phyloP scores from a whole-genome alignment of 169 alveolate species.

The Plasmodium yoelii region DNA sequence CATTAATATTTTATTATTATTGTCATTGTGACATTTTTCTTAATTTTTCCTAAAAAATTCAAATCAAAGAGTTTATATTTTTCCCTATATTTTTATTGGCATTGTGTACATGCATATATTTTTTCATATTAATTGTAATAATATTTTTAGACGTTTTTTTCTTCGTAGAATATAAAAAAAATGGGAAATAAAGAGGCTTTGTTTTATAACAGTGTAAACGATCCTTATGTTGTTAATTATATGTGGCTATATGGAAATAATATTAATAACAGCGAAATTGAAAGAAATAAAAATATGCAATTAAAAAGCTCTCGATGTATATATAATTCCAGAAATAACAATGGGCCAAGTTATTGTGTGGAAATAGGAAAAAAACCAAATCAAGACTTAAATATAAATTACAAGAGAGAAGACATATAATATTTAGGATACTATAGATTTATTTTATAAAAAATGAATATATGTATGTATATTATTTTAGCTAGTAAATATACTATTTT shows the following conservation, averaged over 20 bases:
- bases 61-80: too few relatives aligned
- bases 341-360: background rate
- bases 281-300: background rate
- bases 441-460: too few relatives aligned
- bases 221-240: constrained; percentile 63
- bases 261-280: background rate
- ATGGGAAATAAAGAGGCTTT: constrained; percentile 42
- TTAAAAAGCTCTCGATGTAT: background rate
- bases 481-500: too few relatives aligned
- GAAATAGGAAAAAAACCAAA: background rate
- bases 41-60: too few relatives aligned
- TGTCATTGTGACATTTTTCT: too few relatives aligned
- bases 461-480: too few relatives aligned
- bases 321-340: background rate
- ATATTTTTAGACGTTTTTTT: background rate
- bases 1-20: too few relatives aligned
- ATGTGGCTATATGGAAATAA: constrained; percentile 47
- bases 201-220: constrained; percentile 53
- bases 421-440: background rate
- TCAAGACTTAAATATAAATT: background rate
- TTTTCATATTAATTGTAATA: background rate
- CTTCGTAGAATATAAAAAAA: background rate
- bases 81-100: too few relatives aligned
- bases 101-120: too few relatives aligned
- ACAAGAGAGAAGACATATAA: constrained; percentile 19